Percentiles rank a stretch among this genome's conserved stretches.
These are phyloP conservation scores for Phaffia australis DNA, from an alignment of 768 basidiomycete genomes.

Conservation along the genomic window DNA sequence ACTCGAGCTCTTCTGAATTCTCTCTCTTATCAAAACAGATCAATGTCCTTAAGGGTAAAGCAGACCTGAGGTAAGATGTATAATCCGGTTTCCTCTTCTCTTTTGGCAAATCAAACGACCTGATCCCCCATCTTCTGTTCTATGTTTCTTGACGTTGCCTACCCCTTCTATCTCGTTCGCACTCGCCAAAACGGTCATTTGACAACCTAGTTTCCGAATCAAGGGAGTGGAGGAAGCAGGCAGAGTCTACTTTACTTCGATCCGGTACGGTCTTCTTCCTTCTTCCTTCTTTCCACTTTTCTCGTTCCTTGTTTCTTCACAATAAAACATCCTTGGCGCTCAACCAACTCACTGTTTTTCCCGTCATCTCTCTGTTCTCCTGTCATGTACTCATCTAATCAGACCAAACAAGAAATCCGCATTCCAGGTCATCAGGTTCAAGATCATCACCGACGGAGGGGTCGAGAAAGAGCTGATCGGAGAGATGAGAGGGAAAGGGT, in stretches of 20 bases:
- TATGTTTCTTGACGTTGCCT: background rate
- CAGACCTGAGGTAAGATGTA: constrained; percentile 6
- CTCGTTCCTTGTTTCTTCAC: background rate
- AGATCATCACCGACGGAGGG: constrained; percentile 18
- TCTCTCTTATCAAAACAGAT: background rate
- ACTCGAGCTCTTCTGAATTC: too few species aligned
- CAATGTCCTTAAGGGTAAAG: constrained; percentile 20
- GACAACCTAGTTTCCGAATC: constrained; percentile 11
- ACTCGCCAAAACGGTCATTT: background rate
- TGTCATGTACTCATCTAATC: too few species aligned
- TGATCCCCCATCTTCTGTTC: background rate
- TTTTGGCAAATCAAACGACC: background rate
- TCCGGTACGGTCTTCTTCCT: constrained; percentile 6
- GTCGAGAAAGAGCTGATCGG: constrained; percentile 17
- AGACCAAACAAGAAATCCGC: constrained; percentile 11
- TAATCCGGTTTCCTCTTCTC: background rate
- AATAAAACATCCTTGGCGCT: background rate
- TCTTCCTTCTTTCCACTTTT: background rate
- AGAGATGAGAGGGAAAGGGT: constrained; percentile 25
- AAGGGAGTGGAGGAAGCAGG: constrained; percentile 11
- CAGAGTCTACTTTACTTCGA: constrained; percentile 23
- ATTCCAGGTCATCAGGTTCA: constrained; percentile 25
- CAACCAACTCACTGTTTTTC: too few species aligned
- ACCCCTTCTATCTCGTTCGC: background rate
- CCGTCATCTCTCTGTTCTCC: background rate